Conservation (phyloP, 2,329 filamentous ascomycete species). For the Apiospora marii region DNA sequence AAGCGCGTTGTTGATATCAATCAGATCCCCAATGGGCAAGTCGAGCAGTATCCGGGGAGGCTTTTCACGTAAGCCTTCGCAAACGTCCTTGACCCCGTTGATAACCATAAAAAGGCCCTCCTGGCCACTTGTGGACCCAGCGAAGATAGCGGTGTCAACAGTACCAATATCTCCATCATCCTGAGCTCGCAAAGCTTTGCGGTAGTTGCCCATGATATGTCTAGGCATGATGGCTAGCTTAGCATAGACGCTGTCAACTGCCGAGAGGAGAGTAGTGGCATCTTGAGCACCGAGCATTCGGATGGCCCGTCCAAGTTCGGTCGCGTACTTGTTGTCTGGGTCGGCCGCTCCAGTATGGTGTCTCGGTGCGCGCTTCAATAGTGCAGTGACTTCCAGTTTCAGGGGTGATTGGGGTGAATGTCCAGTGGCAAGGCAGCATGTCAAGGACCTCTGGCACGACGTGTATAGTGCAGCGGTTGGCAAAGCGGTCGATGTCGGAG, state of each 20-base stretch:
- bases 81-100: not conserved
- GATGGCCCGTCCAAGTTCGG: not conserved
- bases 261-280: not conserved
- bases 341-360: too few relatives aligned
- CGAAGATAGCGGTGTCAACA: not conserved
- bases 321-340: not conserved
- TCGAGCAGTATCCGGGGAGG: too few relatives aligned
- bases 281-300: not conserved
- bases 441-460: not conserved
- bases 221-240: not conserved
- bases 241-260: not conserved
- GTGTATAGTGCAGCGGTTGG: not conserved
- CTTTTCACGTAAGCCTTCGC: not conserved
- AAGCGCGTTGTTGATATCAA: not conserved
- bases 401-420: not conserved
- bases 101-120: not conserved
- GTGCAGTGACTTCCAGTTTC: not conserved
- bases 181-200: not conserved
- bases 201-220: not conserved
- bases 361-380: not conserved
- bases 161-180: too few relatives aligned
- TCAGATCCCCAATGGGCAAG: not conserved
- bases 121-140: not conserved
- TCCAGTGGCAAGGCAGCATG: not conserved
- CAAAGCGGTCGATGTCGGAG: not conserved